Conservation (phyloP, 495 filamentous ascomycete species). For the Aspergillus ostianus region DNA sequence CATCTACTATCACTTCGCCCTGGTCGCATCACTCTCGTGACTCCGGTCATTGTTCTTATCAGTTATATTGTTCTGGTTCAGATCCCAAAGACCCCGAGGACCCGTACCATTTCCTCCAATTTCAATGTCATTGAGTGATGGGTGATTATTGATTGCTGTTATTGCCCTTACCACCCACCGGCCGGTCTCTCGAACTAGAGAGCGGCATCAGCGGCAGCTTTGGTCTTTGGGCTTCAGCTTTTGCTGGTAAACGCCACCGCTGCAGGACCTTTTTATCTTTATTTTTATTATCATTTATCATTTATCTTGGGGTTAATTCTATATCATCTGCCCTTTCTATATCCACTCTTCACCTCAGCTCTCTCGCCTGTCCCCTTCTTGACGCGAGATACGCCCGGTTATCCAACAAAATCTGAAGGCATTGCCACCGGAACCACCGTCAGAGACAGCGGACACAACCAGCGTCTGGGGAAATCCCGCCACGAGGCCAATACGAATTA, state of each 20-base stretch:
- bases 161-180: too few relatives aligned
- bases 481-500: not conserved
- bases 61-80: not conserved
- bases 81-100: not conserved
- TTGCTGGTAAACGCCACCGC: slow-evolving; percentile 6
- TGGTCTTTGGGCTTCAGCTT: slow-evolving; percentile 9
- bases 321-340: not conserved
- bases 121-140: not conserved
- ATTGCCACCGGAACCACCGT: not conserved
- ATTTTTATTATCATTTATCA: not conserved
- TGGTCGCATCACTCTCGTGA: too few relatives aligned
- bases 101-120: not conserved
- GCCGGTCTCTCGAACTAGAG: slow-evolving; percentile 6
- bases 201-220: slow-evolving; percentile 21
- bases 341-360: not conserved
- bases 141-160: not conserved
- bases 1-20: not conserved
- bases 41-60: too few relatives aligned
- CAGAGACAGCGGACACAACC: not conserved
- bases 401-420: not conserved
- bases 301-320: too few relatives aligned
- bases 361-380: slow-evolving; percentile 2
- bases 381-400: not conserved
- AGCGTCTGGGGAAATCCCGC: slow-evolving; percentile 12
- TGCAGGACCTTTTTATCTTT: not conserved